These are phyloP conservation scores for Pyropia yezoensis DNA, from an alignment of 23 red algal species.

Conservation along the genomic window DNA sequence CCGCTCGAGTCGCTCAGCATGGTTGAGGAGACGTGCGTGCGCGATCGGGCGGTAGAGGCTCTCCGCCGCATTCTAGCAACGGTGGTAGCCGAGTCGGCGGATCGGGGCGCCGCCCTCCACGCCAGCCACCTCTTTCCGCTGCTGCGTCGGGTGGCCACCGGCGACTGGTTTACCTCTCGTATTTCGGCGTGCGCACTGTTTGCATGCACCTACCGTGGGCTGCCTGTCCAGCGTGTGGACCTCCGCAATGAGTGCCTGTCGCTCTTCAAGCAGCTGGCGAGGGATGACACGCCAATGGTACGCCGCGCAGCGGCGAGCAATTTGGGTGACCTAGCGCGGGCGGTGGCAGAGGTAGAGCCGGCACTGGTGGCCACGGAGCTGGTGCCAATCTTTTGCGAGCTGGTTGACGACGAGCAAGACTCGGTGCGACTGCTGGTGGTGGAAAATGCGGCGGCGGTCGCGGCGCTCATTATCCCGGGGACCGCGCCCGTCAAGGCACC, in stretches of 20 bases:
- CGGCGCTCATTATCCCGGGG: constrained; percentile 15
- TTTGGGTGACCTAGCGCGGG: constrained; percentile 60
- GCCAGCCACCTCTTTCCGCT: constrained; percentile 83
- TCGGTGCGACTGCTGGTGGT: constrained; percentile 88
- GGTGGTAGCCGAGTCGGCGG: constrained; percentile 22
- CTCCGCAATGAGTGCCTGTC: constrained; percentile 33
- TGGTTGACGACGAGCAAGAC: constrained; percentile 95
- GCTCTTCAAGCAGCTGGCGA: constrained; percentile 56
- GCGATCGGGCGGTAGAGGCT: constrained; percentile 82
- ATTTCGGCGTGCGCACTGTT: constrained; percentile 88
- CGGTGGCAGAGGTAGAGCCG: constrained; percentile 24
- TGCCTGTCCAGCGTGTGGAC: constrained; percentile 39
- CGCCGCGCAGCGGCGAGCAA: constrained; percentile 74
- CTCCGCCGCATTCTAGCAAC: constrained; percentile 33
- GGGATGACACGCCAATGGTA: constrained; percentile 96
- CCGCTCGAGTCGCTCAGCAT: constrained; percentile 74
- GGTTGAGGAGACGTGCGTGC: constrained; percentile 89
- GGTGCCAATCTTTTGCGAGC: constrained; percentile 64
- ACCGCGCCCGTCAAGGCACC: background rate
- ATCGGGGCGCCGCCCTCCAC: constrained; percentile 33
- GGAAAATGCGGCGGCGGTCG: constrained; percentile 74
- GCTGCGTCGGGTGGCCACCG: constrained; percentile 67
- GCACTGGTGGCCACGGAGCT: constrained; percentile 30
- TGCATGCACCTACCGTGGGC: constrained; percentile 31
- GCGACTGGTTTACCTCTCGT: constrained; percentile 98